Base-by-base conservation (phyloP, 2,329 filamentous ascomycete species). In the Alternaria ventricosa region DNA sequence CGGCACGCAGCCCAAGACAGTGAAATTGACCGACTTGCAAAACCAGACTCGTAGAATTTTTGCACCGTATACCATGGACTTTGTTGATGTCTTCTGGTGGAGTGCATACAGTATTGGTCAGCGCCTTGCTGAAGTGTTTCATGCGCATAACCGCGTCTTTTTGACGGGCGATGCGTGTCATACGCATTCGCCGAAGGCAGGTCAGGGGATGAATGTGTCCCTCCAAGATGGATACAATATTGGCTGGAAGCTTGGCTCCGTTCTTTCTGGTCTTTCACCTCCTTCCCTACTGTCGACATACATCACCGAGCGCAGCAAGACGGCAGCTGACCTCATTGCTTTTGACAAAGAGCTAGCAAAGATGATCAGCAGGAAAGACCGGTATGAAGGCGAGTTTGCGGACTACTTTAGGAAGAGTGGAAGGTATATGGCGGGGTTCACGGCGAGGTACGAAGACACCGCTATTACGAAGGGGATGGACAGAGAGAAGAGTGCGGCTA, bases 21-120 rank as follows among this genome's bases (percentile, higher is more conserved):
- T 90, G 36, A 85, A 77, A 3, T 77, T 89, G 0, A 82, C 82
- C 23, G 82, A 87, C 44, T 78, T 90, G 1, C 87, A 89, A 60
- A 68, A 79, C 4, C 82, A 84, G 0, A 87, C 87, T 0, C 78
- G 81, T 36, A 78, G 77, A 0, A 86, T 90, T 44, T 86, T 90
- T 55, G 65, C 76, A 0, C 88, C 87, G 0, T 89, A 88, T 60
- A 64, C 71, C 0, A 81, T 89, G 65, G 84, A 88, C 0, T 83
- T 88, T 55, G 82, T 82, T 1, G 84, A 85, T 57, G 88, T 87
- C 82, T 90, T 78, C 18, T 93, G 90, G 89, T 93, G 92, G 81
- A 90, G 89, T 49, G 87, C 89, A 46, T 93, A 92, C 75, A 86
- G 89, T 69, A 89, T 92, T 61, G 88, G 89, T 11, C 90, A 92